These are phyloP conservation scores for Boletus albobrunnescens DNA, from an alignment of 1,284 basidiomycete genomes.

Conservation along the genomic window DNA sequence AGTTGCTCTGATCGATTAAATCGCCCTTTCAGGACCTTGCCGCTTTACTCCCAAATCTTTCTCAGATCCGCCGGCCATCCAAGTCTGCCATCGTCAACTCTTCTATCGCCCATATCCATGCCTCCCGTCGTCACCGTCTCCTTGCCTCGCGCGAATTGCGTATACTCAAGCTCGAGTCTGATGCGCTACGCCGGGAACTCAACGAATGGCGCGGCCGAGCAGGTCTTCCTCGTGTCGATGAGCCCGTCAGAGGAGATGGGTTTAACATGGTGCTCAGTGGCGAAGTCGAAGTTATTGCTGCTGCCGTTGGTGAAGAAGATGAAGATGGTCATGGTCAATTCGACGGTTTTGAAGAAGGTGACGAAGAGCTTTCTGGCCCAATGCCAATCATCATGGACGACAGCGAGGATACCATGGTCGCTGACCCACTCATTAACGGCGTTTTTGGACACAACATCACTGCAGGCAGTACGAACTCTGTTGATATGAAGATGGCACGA, in stretches of 20 bases:
- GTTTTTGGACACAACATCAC: slow-evolving; percentile 23
- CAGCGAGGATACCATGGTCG: slow-evolving; percentile 25
- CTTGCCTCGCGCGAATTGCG: slow-evolving; percentile 77
- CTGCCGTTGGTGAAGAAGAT: slow-evolving; percentile 49
- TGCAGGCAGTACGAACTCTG: slow-evolving; percentile 19
- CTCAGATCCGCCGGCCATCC: slow-evolving; percentile 84
- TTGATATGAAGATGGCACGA: slow-evolving; percentile 27
- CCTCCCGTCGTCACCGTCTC: slow-evolving; percentile 74
- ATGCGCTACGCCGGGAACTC: slow-evolving; percentile 77
- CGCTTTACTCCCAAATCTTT: slow-evolving; percentile 82
- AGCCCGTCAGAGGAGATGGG: slow-evolving; percentile 62
- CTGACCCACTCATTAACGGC: slow-evolving; percentile 19
- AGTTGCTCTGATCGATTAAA: slow-evolving; percentile 19
- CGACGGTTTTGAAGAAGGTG: slow-evolving; percentile 38
- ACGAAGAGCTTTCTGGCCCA: slow-evolving; percentile 25
- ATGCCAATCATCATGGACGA: slow-evolving; percentile 27
- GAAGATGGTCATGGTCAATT: slow-evolving; percentile 46
- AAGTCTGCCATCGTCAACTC: slow-evolving; percentile 95
- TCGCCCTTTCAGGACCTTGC: slow-evolving; percentile 67
- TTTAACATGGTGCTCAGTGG: slow-evolving; percentile 66
- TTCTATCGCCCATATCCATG: slow-evolving; percentile 79
- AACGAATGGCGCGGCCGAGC: slow-evolving; percentile 84
- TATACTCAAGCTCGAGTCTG: slow-evolving; percentile 68
- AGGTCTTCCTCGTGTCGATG: slow-evolving; percentile 63
- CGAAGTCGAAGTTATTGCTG: slow-evolving; percentile 61